Percentiles rank a stretch among this genome's conserved stretches.
These are phyloP conservation scores for Sclerotinia nivalis DNA, from an alignment of 2,329 filamentous ascomycete genomes.

Conservation along the genomic window DNA sequence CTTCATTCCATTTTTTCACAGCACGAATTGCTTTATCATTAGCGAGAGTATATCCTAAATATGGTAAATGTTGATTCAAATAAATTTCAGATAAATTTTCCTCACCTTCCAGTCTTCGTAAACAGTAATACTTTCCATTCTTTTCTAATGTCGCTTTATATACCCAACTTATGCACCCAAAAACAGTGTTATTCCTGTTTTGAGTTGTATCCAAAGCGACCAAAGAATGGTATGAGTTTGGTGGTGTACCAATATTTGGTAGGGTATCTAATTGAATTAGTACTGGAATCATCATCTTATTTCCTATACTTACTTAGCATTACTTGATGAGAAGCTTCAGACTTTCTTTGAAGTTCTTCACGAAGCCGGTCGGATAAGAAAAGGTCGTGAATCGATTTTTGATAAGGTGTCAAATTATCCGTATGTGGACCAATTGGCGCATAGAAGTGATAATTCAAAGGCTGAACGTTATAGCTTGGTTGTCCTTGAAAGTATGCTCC, in stretches of 20 bases:
- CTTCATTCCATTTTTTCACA: constrained; percentile 85
- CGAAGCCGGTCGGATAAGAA: constrained; percentile 86
- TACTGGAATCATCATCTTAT: not conserved
- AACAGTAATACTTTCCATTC: constrained; percentile 83
- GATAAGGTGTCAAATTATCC: constrained; percentile 80
- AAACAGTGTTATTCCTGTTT: constrained; percentile 74
- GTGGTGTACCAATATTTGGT: constrained; percentile 58
- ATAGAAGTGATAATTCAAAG: constrained; percentile 89
- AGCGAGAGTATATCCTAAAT: constrained; percentile 74
- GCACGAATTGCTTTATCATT: constrained; percentile 86
- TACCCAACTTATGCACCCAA: constrained; percentile 89
- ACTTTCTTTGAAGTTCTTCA: constrained; percentile 86
- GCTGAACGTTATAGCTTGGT: constrained; percentile 55
- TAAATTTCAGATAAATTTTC: not conserved
- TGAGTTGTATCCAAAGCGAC: constrained; percentile 83
- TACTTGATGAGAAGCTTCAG: constrained; percentile 80
- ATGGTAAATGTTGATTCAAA: constrained; percentile 4
- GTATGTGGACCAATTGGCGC: constrained; percentile 81
- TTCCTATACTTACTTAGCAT: constrained; percentile 64
- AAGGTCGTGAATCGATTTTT: constrained; percentile 84
- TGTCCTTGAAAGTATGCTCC: constrained; percentile 68
- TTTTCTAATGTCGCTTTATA: constrained; percentile 92
- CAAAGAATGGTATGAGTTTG: constrained; percentile 90
- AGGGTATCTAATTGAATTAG: constrained; percentile 43
- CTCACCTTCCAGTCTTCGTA: constrained; percentile 79